Percentiles rank a stretch among this genome's conserved stretches.
Conservation (phyloP, 495 filamentous ascomycete genomes). For the Lasiosphaeria hispida region DNA sequence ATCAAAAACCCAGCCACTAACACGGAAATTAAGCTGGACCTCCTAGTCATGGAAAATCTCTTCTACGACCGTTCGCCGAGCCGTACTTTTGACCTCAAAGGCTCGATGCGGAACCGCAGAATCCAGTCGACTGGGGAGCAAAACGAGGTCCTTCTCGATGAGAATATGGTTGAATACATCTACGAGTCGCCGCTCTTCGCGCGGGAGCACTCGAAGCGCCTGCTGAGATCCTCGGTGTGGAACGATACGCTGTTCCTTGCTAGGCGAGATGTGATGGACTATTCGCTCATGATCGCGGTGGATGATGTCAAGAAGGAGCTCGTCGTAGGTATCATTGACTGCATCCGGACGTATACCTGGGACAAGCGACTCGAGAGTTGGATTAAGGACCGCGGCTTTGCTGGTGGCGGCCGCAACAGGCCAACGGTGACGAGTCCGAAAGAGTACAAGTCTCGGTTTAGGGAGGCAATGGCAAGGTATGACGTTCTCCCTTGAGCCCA, state of each 20-base stretch:
- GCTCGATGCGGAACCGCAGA: conserved; percentile 96
- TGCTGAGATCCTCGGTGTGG: conserved; percentile 83
- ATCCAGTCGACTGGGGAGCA: conserved; percentile 92
- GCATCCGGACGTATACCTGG: conserved; percentile 98
- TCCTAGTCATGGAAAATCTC: conserved; percentile 96
- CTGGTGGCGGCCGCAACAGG: conserved; percentile 77
- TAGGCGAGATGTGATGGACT: conserved; percentile 97
- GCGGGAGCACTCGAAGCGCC: conserved; percentile 86
- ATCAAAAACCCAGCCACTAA: conserved; percentile 94
- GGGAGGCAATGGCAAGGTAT: conserved; percentile 95
- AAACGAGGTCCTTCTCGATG: conserved; percentile 93
- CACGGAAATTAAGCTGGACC: conserved; percentile 89
- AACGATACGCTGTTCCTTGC: conserved; percentile 95
- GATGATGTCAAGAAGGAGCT: conserved; percentile 87
- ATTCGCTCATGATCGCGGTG: conserved; percentile 96
- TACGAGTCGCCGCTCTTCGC: conserved; percentile 95
- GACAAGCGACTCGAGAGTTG: conserved; percentile 98
- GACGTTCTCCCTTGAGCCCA: conserved; percentile 46
- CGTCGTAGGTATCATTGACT: conserved; percentile 96
- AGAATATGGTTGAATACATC: conserved; percentile 99
- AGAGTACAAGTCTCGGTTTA: conserved; percentile 94
- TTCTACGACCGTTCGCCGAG: conserved; percentile 93
- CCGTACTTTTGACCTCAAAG: conserved; percentile 96
- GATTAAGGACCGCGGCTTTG: conserved; percentile 95
- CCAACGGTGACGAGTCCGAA: conserved; percentile 96